Percentiles rank a stretch among this genome's conserved stretches.
Conservation (phyloP, 2,329 filamentous ascomycete species). For the Teratosphaeriaceae sp. region DNA sequence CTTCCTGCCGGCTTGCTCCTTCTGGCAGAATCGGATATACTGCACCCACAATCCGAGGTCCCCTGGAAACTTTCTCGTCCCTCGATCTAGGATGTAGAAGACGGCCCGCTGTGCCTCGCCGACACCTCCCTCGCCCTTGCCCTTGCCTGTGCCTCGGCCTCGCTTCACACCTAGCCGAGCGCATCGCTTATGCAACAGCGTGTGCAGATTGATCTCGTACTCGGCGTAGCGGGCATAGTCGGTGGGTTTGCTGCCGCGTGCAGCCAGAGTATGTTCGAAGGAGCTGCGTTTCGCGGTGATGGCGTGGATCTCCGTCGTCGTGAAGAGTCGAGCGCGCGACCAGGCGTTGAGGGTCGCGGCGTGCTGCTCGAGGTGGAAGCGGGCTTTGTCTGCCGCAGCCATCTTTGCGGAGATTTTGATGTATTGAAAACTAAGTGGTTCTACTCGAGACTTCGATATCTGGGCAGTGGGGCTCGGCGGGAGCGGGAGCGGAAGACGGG, state of each 20-base stretch:
- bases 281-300: conserved; percentile 88
- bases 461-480: conserved; percentile 7
- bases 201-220: conserved; percentile 62
- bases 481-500: background rate
- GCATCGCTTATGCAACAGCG: conserved; percentile 74
- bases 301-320: conserved; percentile 78
- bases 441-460: conserved; percentile 4
- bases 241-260: conserved; percentile 65
- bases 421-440: too few species aligned
- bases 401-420: conserved; percentile 40
- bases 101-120: conserved; percentile 81
- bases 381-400: conserved; percentile 87
- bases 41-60: conserved; percentile 80
- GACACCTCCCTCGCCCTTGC: too few species aligned
- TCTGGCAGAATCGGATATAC: conserved; percentile 75
- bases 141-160: conserved; percentile 58
- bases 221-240: conserved; percentile 82
- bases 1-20: conserved; percentile 57
- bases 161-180: conserved; percentile 71
- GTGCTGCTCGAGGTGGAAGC: conserved; percentile 87
- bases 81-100: conserved; percentile 84
- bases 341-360: conserved; percentile 90
- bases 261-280: conserved; percentile 85
- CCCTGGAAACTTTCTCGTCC: conserved; percentile 74
- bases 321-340: conserved; percentile 89